Evolutionary conservation across 768 basidiomycete species (phyloP), one percentile per base, ranked within the genome.

Genomic region (Leccinum incarnatum): DNA sequence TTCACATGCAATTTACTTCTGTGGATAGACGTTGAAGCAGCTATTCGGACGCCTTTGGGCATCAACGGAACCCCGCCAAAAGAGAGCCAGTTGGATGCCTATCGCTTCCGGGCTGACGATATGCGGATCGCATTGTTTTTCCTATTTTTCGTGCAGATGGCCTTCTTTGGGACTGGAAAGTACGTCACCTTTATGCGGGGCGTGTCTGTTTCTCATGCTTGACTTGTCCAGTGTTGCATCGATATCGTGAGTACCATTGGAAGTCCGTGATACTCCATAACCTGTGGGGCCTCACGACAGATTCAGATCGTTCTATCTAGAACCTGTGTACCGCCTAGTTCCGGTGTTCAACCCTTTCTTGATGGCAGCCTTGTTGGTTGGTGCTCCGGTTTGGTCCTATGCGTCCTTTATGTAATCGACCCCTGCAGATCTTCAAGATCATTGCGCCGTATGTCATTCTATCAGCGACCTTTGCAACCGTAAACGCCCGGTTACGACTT

Each of bases 151-250:
- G 86, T 93, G 7, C 92, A 95, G 65, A 83, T 91, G 45, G 92
- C 86, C 2, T 93, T 93, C 72, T 93, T 92, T 67, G 91, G 91
- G 8, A 90, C 84, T 37, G 89, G 89, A 76, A 91, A 89, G 88
- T 89, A 74, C 64, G 88, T 79, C 10, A 1, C 48, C 6, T 54
- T 17, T 25, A 5, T 25, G 36, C 14, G 15, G 45, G 50, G 9
- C 34, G 48, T 50, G 9, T 53, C 17, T 15, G 3, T n/a, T 15
- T 40, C 27, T 55, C 21, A 14, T 58, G 21, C 17, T n/a, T 56
- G 51, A 55, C 51, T 53, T 51, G 37, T 51, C 27, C 56, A 93
- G 89, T 64, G 85, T 91, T 50, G 88, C 89, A n/a, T 89, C 89
- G 10, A 92, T 93, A 67, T 89, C 91, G 85, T 89, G 62, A 65